These are phyloP conservation scores for Rhodotorula glutinis DNA, from an alignment of 1,284 basidiomycete species.

Conservation along the genomic window DNA sequence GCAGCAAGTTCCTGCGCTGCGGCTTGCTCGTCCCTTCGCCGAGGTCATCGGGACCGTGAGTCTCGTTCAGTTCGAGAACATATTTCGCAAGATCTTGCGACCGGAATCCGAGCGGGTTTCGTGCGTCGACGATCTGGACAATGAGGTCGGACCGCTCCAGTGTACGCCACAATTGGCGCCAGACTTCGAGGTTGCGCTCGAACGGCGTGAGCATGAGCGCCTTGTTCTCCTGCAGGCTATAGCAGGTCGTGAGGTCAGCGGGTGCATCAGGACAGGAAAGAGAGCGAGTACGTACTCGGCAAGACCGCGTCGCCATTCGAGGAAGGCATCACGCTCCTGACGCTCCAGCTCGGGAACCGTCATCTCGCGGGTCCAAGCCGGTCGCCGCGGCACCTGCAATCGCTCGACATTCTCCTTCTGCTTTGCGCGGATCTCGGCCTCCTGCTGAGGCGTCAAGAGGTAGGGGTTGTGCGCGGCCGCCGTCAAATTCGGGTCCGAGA, in stretches of 20 bases:
- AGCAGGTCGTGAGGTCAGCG: neutral
- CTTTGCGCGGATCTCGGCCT: conserved; percentile 66
- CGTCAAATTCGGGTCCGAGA: conserved; percentile 61
- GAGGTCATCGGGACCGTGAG: neutral
- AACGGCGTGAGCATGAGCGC: conserved; percentile 86
- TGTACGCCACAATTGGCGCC: conserved; percentile 94
- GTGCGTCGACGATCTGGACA: conserved; percentile 92
- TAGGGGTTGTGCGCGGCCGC: conserved; percentile 70
- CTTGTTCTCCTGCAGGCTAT: conserved; percentile 69
- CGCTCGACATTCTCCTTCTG: conserved; percentile 69
- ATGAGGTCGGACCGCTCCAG: conserved; percentile 88
- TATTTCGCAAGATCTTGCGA: conserved; percentile 89
- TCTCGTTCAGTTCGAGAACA: conserved; percentile 54
- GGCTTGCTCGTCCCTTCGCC: conserved; percentile 12
- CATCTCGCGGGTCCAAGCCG: conserved; percentile 78
- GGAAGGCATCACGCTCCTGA: conserved; percentile 80
- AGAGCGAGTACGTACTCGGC: conserved; percentile 63
- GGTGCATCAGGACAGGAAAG: neutral
- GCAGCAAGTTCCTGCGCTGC: conserved; percentile 68
- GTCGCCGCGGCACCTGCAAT: conserved; percentile 74
- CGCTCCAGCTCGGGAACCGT: conserved; percentile 73
- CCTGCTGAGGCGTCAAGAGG: conserved; percentile 78
- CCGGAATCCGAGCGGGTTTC: conserved; percentile 85
- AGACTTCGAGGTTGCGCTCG: conserved; percentile 92
- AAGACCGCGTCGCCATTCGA: conserved; percentile 86